phyloP scores from a whole-genome alignment of 2,329 filamentous ascomycete genomes.

The Aspergillus clavatus region DNA sequence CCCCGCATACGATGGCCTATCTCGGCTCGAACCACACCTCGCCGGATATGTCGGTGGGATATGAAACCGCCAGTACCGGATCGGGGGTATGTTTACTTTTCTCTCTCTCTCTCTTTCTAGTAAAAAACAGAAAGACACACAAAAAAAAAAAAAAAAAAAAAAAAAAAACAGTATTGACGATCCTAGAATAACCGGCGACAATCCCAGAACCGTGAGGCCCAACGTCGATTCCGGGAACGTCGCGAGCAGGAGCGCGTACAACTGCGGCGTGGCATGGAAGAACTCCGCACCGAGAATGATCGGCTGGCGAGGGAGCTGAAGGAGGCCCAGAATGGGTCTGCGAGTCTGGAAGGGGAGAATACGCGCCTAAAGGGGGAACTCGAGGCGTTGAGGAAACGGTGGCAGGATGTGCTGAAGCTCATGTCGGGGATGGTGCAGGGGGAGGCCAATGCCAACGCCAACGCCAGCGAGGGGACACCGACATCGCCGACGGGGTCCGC shows the following conservation, averaged over 20 bases:
- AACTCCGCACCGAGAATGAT: constrained; percentile 1
- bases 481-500: neutral
- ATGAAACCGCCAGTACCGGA: neutral
- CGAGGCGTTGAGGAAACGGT: neutral
- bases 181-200: neutral
- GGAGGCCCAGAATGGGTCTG: neutral
- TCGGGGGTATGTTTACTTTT: neutral
- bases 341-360: neutral
- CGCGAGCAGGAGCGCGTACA: constrained; percentile 1
- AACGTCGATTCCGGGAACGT: constrained; percentile 3
- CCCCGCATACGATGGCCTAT: neutral
- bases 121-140: too few relatives aligned
- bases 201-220: constrained; percentile 1
- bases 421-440: constrained; percentile 4
- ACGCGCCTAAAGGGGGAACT: neutral
- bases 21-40: neutral
- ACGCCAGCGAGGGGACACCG: neutral
- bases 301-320: neutral
- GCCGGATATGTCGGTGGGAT: neutral
- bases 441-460: too few relatives aligned
- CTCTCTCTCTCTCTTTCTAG: neutral
- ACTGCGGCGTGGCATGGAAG: neutral
- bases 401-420: constrained; percentile 1
- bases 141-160: too few relatives aligned
- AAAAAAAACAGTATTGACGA: too few relatives aligned